These are phyloP conservation scores for Lipomyces sp. DNA, from an alignment of 805 yeast genomes.

Conservation along the genomic window DNA sequence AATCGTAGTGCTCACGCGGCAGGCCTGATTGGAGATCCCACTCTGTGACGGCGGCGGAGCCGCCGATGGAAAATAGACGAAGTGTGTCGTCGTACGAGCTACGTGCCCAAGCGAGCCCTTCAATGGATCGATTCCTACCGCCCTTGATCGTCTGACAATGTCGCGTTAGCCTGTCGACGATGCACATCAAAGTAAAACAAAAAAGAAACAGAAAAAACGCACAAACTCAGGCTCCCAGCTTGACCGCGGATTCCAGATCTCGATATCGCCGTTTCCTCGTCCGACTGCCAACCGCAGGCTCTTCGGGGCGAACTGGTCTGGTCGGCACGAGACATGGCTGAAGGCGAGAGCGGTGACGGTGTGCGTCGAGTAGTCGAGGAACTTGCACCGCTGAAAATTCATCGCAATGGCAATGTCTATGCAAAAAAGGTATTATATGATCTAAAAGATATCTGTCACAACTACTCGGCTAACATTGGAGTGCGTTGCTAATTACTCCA, in stretches of 20 bases:
- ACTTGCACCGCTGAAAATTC: slow-evolving; percentile 87
- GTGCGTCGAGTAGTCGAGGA: slow-evolving; percentile 84
- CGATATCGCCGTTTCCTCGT: slow-evolving; percentile 90
- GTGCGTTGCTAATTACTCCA: neutral
- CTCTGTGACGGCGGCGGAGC: slow-evolving; percentile 84
- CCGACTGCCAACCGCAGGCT: slow-evolving; percentile 84
- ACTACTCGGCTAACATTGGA: too few species aligned
- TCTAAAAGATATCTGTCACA: too few species aligned
- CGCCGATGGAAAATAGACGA: slow-evolving; percentile 89
- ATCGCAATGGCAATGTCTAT: slow-evolving; percentile 38
- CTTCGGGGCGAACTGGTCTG: slow-evolving; percentile 46
- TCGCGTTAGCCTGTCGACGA: slow-evolving; percentile 10
- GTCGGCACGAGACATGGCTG: slow-evolving; percentile 43
- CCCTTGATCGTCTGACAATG: slow-evolving; percentile 54
- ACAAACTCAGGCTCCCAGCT: slow-evolving; percentile 69
- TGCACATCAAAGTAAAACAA: neutral
- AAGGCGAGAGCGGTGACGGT: slow-evolving; percentile 79
- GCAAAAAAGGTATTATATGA: too few species aligned
- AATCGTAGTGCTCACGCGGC: slow-evolving; percentile 73
- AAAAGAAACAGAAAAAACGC: slow-evolving; percentile 31
- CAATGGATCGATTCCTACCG: slow-evolving; percentile 78
- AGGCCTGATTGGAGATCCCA: slow-evolving; percentile 79
- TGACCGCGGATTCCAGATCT: slow-evolving; percentile 85
- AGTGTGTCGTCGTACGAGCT: slow-evolving; percentile 42
- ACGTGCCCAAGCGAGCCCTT: slow-evolving; percentile 83